phyloP scores from a whole-genome alignment of 768 basidiomycete species.

The Postia placenta region DNA sequence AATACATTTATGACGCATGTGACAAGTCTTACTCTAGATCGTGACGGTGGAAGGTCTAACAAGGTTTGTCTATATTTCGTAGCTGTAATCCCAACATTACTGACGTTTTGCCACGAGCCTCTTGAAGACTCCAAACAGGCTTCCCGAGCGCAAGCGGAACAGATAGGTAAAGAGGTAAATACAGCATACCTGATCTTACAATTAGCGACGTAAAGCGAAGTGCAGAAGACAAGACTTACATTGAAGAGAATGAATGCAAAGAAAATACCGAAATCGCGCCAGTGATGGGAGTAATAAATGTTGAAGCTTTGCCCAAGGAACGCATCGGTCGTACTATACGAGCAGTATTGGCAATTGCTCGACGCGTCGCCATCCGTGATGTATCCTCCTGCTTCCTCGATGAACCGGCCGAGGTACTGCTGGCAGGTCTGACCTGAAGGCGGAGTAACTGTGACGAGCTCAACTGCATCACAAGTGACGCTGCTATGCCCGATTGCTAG shows the following conservation, averaged over 20 bases:
- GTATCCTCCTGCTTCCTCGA: constrained; percentile 39
- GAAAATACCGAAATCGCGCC: constrained; percentile 46
- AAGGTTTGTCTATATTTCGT: too few relatives aligned
- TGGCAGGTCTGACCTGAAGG: constrained; percentile 42
- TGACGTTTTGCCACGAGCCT: too few relatives aligned
- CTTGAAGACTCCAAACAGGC: neutral
- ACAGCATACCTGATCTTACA: neutral
- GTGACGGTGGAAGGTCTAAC: too few relatives aligned
- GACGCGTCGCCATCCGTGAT: constrained; percentile 33
- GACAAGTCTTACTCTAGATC: too few relatives aligned
- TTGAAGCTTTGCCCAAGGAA: constrained; percentile 54
- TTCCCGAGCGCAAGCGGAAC: constrained; percentile 1
- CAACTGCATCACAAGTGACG: constrained; percentile 51
- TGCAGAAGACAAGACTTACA: constrained; percentile 24
- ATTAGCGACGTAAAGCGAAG: neutral
- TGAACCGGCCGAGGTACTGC: constrained; percentile 38
- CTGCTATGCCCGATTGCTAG: constrained; percentile 44
- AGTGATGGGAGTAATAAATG: constrained; percentile 48
- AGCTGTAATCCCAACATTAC: too few relatives aligned
- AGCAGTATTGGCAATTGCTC: constrained; percentile 46
- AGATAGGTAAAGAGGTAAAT: constrained; percentile 1
- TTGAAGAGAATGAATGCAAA: constrained; percentile 38
- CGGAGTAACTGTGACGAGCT: constrained; percentile 49
- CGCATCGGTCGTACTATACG: constrained; percentile 47
- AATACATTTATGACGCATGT: too few relatives aligned